Conservation (phyloP, 23 red algal genomes). For the Gracilaria gracilis region DNA sequence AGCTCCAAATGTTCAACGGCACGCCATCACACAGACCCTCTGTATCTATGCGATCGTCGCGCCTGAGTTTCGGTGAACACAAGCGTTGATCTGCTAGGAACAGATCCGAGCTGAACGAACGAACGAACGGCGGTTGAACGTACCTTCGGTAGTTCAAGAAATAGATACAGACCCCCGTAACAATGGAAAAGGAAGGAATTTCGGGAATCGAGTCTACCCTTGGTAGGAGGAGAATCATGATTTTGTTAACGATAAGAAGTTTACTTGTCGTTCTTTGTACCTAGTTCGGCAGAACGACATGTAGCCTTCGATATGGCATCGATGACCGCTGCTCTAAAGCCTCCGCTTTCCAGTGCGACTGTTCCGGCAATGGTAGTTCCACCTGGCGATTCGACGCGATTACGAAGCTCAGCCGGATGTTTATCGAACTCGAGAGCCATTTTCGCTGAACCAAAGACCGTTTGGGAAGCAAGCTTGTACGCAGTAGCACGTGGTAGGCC, state of each 20-base stretch:
- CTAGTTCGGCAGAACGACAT: conserved; percentile 71
- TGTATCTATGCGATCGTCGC: too few relatives aligned
- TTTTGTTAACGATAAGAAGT: background rate
- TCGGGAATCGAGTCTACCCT: too few relatives aligned
- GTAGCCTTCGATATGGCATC: conserved; percentile 73
- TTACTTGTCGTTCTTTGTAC: conserved; percentile 10
- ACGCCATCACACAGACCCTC: too few relatives aligned
- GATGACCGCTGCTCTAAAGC: conserved; percentile 84
- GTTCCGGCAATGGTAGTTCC: conserved; percentile 93
- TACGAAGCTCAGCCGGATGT: conserved; percentile 92
- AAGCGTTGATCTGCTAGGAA: too few relatives aligned
- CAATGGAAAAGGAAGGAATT: too few relatives aligned
- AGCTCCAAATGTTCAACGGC: too few relatives aligned
- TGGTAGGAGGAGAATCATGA: too few relatives aligned
- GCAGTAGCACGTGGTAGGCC: conserved; percentile 80
- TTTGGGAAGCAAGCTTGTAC: conserved; percentile 80
- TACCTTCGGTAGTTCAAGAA: too few relatives aligned
- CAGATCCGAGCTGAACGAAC: too few relatives aligned
- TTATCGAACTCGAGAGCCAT: conserved; percentile 74
- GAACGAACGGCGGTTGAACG: too few relatives aligned
- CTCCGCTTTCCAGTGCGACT: conserved; percentile 70
- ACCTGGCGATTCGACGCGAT: conserved; percentile 96
- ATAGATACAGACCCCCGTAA: too few relatives aligned
- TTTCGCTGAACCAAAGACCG: conserved; percentile 89
- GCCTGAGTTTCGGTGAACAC: too few relatives aligned